phyloP scores from a whole-genome alignment of 768 basidiomycete genomes.

The Hydnomerulius pinastri region DNA sequence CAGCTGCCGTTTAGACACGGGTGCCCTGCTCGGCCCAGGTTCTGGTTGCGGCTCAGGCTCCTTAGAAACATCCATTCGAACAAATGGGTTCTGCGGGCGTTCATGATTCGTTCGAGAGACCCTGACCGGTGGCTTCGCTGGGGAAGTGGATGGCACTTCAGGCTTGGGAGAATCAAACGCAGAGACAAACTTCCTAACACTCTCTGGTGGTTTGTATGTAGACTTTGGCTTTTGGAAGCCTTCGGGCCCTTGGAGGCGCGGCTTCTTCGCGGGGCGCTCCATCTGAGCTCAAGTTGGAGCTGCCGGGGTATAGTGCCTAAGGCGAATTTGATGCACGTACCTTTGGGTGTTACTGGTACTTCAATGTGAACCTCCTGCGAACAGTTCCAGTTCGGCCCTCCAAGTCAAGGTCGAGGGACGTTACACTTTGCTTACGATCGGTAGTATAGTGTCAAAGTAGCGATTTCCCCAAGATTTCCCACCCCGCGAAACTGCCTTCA shows the following conservation, averaged over 20 bases:
- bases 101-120: conserved; percentile 10
- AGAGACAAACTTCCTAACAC: conserved; percentile 26
- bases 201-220: conserved; percentile 25
- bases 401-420: no score
- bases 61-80: conserved; percentile 6
- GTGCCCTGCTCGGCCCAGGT: conserved; percentile 13
- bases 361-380: no score
- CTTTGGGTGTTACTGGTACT: no score
- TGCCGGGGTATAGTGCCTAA: no score
- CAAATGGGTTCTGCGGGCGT: conserved; percentile 23
- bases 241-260: conserved; percentile 24
- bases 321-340: no score
- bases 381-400: no score
- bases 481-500: not conserved
- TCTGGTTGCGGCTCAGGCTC: conserved; percentile 6
- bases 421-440: no score
- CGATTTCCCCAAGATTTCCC: not conserved
- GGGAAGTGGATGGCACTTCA: not conserved
- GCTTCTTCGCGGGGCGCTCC: conserved; percentile 11
- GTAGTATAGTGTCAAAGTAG: no score
- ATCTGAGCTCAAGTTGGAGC: no score
- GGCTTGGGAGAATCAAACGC: conserved; percentile 18
- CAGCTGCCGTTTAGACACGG: conserved; percentile 1
- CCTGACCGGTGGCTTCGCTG: not conserved
- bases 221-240: conserved; percentile 28